Conservation (phyloP, 1,139 yeast species). For the Sugiyamaella sp. region DNA sequence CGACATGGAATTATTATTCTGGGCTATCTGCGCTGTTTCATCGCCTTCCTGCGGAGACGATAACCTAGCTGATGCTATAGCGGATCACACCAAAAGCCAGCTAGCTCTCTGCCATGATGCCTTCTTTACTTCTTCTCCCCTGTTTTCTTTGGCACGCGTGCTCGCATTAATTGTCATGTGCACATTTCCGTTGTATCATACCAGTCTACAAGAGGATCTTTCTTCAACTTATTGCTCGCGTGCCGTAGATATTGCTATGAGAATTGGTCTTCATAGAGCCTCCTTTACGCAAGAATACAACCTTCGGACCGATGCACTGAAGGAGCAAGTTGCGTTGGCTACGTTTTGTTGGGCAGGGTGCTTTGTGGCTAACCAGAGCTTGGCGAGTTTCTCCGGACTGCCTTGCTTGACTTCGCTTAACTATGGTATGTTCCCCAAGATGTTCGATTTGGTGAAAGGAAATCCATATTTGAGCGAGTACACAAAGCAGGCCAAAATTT, state of each 20-base stretch:
- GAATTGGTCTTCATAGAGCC: conserved; percentile 30
- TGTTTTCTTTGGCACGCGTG: conserved; percentile 22
- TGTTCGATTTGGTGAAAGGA: conserved; percentile 8
- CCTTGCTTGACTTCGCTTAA: conserved; percentile 24
- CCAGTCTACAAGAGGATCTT: conserved; percentile 27
- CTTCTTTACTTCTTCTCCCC: conserved; percentile 19
- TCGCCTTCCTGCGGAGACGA: conserved; percentile 22
- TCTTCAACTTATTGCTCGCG: conserved; percentile 28
- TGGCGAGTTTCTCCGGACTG: conserved; percentile 23
- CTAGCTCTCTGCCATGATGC: conserved; percentile 16
- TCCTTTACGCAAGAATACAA: conserved; percentile 23
- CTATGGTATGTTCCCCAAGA: conserved; percentile 20
- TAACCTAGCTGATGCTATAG: conserved; percentile 19
- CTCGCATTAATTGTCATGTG: conserved; percentile 24
- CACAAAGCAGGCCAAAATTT: conserved; percentile 24
- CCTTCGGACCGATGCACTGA: conserved; percentile 14
- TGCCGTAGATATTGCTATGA: conserved; percentile 30
- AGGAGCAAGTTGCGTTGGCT: conserved; percentile 19
- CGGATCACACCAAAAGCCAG: conserved; percentile 19
- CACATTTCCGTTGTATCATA: conserved; percentile 24
- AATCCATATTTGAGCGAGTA: conserved; percentile 21
- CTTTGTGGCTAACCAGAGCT: conserved; percentile 24
- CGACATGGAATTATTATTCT: conserved; percentile 23
- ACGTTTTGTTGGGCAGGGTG: conserved; percentile 28
- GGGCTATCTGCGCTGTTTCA: conserved; percentile 31